These are phyloP conservation scores for Blastocystis sp. DNA, from an alignment of 352 stramenopile species.

Conservation along the genomic window DNA sequence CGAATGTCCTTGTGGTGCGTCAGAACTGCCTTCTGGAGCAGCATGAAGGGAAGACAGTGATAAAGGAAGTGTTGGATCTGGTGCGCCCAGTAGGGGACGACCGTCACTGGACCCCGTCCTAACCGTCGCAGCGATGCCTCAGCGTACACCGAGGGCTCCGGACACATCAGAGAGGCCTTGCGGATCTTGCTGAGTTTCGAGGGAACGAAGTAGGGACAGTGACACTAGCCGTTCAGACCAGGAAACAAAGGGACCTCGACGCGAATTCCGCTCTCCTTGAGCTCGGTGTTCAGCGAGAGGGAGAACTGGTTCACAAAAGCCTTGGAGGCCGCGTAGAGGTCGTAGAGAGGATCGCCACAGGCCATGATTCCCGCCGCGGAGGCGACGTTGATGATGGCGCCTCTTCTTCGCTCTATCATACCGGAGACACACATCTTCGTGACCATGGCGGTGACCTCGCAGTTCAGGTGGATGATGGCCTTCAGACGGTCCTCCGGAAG, in stretches of 20 bases:
- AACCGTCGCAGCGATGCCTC: slow-evolving; percentile 52
- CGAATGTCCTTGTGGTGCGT: slow-evolving; percentile 71
- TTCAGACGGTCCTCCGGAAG: slow-evolving; percentile 80
- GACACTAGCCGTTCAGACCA: slow-evolving; percentile 73
- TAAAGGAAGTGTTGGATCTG: slow-evolving; percentile 38
- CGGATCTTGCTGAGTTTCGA: slow-evolving; percentile 97
- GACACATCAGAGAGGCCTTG: slow-evolving; percentile 80
- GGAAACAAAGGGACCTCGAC: slow-evolving; percentile 67
- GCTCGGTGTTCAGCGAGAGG: slow-evolving; percentile 84
- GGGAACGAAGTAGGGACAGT: slow-evolving; percentile 94
- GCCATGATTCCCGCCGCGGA: slow-evolving; percentile 84
- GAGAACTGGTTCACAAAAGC: slow-evolving; percentile 92
- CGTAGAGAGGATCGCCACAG: slow-evolving; percentile 77
- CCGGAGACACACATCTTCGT: slow-evolving; percentile 74
- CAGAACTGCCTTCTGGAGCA: slow-evolving; percentile 64
- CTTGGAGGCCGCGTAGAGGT: slow-evolving; percentile 90
- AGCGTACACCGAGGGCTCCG: slow-evolving; percentile 63
- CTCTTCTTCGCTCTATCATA: slow-evolving; percentile 84
- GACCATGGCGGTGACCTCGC: slow-evolving; percentile 76
- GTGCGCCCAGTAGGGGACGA: slow-evolving; percentile 48
- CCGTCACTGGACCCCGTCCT: slow-evolving; percentile 36
- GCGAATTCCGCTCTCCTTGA: slow-evolving; percentile 72
- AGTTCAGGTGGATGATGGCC: slow-evolving; percentile 72
- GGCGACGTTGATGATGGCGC: slow-evolving; percentile 90
- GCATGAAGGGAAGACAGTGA: background rate